Evolutionary conservation across 148 eudicot species (phyloP).

Genomic region (Dysphania ambrosioides): DNA sequence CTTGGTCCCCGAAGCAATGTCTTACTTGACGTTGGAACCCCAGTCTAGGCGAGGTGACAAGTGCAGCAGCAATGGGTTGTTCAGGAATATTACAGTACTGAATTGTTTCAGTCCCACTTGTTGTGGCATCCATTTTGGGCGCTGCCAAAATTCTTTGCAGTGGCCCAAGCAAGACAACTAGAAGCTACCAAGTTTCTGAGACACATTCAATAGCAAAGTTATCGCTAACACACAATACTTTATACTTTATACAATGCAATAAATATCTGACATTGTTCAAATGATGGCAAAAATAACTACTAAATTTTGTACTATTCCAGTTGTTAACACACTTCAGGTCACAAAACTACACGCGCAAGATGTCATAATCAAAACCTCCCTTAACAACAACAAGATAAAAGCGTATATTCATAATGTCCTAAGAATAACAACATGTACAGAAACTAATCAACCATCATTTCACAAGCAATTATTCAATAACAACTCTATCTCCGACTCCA

Average conservation of each 20-base stretch:
- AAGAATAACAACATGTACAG: slow-evolving; percentile 22
- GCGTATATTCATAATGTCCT: slow-evolving; percentile 7
- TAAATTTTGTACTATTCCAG: slow-evolving; percentile 30
- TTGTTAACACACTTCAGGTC: slow-evolving; percentile 22
- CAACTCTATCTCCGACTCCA: not conserved
- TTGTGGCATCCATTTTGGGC: slow-evolving; percentile 84
- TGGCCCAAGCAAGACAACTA: slow-evolving; percentile 38
- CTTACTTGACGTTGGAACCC: slow-evolving; percentile 61
- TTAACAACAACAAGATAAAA: slow-evolving; percentile 1
- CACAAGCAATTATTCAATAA: not conserved
- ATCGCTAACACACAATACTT: slow-evolving; percentile 17
- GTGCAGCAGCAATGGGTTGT: slow-evolving; percentile 50
- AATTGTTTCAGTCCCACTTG: slow-evolving; percentile 64
- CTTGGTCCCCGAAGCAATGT: slow-evolving; percentile 72
- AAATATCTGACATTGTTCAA: not conserved
- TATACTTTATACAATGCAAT: not conserved
- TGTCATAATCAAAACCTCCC: slow-evolving; percentile 19
- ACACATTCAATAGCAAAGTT: slow-evolving; percentile 3
- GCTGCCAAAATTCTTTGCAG: slow-evolving; percentile 51
- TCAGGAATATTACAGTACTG: slow-evolving; percentile 68
- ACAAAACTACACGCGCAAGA: slow-evolving; percentile 41
- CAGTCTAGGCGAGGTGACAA: slow-evolving; percentile 42
- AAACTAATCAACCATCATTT: slow-evolving; percentile 5
- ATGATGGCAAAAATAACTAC: slow-evolving; percentile 28
- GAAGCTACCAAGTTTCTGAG: slow-evolving; percentile 11